Evolutionary conservation across 2,329 filamentous ascomycete species (phyloP), one percentile per base, ranked within the genome.

Genomic region (Emergomyces pasteurianus): DNA sequence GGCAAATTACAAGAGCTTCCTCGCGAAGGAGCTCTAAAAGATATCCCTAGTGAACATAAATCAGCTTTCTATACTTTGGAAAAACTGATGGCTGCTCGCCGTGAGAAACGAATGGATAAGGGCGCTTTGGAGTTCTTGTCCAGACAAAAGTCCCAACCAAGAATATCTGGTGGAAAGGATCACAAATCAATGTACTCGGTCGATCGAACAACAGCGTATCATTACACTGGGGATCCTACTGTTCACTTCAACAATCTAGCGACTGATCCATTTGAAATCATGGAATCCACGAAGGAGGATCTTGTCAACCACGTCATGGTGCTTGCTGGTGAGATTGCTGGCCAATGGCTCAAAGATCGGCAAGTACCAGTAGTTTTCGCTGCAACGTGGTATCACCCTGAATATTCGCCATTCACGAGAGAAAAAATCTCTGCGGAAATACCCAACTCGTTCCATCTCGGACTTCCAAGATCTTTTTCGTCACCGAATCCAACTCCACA

Each of bases 291-390:
- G 1, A 75, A 74, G 54, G 63, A 66, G 18, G 71, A 77, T 54
- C 67, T 80, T 34, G 70, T 79, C 54, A 70, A 72, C 2, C 75
- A 81, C 57, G 65, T 77, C 42, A 87, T 86, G 84, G 71, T 84
- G 62, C 69, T 86, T 26, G 83, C 80, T 18, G 77, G 78, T 60
- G 75, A 79, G 56, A 71, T 79, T n/a, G 78, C 77, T 8, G 81
- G 75, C 16, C 65, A 69, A 14, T 84, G 80, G 80, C 81, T 79
- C 65, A 69, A 71, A n/a, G 77, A 80, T 49, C 74, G 81, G 21
- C 70, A 74, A 8, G 78, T 84, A 34, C 81, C 82, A 0, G 73
- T 76, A 53, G 74, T 81, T 57, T 83, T 77, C 65, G 71, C 77
- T 63, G 79, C 79, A 42, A 66, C 65, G 72, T 60, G 73, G 3